phyloP scores from a whole-genome alignment of 2,329 filamentous ascomycete genomes.

The Pseudogymnoascus sp. region DNA sequence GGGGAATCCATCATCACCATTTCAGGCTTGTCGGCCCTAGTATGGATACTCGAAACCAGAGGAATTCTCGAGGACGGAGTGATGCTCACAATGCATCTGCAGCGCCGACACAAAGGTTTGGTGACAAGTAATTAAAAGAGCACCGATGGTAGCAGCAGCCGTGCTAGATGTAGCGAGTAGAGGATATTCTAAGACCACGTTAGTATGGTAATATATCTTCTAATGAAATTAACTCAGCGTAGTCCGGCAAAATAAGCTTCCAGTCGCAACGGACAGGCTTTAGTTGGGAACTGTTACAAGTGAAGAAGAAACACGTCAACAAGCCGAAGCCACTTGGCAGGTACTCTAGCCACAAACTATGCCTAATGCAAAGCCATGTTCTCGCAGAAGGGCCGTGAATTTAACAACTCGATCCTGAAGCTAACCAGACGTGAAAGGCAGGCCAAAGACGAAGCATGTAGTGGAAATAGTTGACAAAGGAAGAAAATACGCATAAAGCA shows the following conservation, averaged over 20 bases:
- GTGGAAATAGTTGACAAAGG: not conserved
- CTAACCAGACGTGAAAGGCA: not conserved
- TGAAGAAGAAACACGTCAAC: not conserved
- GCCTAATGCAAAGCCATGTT: not conserved
- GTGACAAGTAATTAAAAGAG: not conserved
- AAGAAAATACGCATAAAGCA: not conserved
- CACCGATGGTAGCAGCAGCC: not conserved
- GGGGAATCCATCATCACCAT: constrained; percentile 8
- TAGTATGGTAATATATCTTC: not conserved
- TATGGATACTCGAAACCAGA: not conserved
- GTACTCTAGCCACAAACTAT: not conserved
- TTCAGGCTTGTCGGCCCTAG: not conserved
- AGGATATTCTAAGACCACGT: not conserved
- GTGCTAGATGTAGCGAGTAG: not conserved
- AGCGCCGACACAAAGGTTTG: not conserved
- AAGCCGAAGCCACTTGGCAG: not conserved
- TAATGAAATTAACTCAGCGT: too few species aligned
- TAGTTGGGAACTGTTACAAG: not conserved
- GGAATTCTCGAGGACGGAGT: not conserved
- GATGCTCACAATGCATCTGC: constrained; percentile 7
- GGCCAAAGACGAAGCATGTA: not conserved
- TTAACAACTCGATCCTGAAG: not conserved
- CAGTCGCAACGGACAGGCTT: not conserved
- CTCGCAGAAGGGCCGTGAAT: not conserved
- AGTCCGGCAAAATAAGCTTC: not conserved